Base-by-base conservation (phyloP, 208 protist genomes). In the Naegleria lovaniensis region DNA sequence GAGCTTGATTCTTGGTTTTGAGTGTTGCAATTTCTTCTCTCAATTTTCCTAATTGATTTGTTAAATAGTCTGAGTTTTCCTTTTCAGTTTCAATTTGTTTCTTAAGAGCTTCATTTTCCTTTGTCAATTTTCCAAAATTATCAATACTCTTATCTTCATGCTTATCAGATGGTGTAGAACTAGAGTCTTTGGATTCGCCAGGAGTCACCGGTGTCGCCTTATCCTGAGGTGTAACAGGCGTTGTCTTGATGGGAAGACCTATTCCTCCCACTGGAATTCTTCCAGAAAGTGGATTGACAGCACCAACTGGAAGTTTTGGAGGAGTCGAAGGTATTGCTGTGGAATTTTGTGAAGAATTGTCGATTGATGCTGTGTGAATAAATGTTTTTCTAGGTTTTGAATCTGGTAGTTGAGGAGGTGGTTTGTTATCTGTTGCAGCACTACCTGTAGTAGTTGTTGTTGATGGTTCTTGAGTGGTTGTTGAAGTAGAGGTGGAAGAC, bases 41-140 rank as follows among this genome's bases (percentile, higher is more conserved):
- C 29, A 36, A 36, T 79, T 79, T 19, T 36, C 67, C 16, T 79
- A 79, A 79, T 79, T 79, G 16, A 79, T 7, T 79, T 29, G 19
- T n/a, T 13, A 79, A 36, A 79, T 79, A 79, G 9, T 79, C 67
- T 36, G 67, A 79, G 9, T 79, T 79, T 36, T 79, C 67, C 67
- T 79, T 79, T 79, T 79, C 67, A 36, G 16, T 79, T 36, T 79
- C 67, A 13, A 79, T 36, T 79, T 79, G 67, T 79, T 79, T 79
- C 29, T 79, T 79, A 4, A 79, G 9, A 33, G 6, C 36, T 13
- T 25, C 67, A 29, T 36, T 79, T 79, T 79, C 67, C 67, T 79
- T 79, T 79, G 6, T 36, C 29, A 79, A 79, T 36, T 33, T 33
- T 79, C n/a, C 67, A 79, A 79, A 36, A 13, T 79, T 79, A 79